Evolutionary conservation across 352 stramenopile species (phyloP), one percentile per base, ranked within the genome.

Genomic region (Halophytophthora polymorphica): DNA sequence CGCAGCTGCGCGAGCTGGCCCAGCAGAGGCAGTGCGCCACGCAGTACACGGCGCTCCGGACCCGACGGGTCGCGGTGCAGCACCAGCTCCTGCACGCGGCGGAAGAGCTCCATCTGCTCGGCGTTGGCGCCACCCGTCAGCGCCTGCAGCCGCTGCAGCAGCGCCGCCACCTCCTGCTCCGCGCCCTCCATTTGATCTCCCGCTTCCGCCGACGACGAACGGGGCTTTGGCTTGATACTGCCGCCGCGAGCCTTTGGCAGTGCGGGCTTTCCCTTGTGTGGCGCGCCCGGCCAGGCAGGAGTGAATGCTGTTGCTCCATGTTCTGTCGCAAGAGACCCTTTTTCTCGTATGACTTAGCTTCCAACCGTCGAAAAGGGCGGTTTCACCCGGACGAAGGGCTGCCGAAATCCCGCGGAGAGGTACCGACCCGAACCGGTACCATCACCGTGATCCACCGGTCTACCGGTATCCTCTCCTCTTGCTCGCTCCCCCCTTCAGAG

Each of bases 81-180:
- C 14, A 73, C 56, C 45, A 87, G 66, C 61, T 92, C 82, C 55
- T 86, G 68, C 54, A 80, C 67, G 34, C 68, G 74, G 19, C 66
- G 69, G 53, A 92, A 80, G n/a, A 84, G 53, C 41, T 76, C 65
- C 0, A 75, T 46, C 59, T 91, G 77, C 23, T 80, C 71, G 1
- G 69, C 69, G 38, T 86, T 83, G 50, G 33, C 34, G 18, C 25
- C 56, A 22, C 51, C 56, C 7, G 31, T n/a, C 14, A 53, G 57
- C 12, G 58, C 63, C 35, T 77, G 77, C 21, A 85, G 53, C 53
- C 73, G 58, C 64, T 80, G 48, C 50, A 88, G 64, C 49, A 86
- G 71, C 65, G 60, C 44, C 67, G 64, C 56, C 19, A 86, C 72
- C 55, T 84, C 74, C 45, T 31, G 57, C 58, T 70, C 61, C 53